Base-by-base conservation (phyloP, 176 grass and related monocot species). In the Aegilops bicornis region DNA sequence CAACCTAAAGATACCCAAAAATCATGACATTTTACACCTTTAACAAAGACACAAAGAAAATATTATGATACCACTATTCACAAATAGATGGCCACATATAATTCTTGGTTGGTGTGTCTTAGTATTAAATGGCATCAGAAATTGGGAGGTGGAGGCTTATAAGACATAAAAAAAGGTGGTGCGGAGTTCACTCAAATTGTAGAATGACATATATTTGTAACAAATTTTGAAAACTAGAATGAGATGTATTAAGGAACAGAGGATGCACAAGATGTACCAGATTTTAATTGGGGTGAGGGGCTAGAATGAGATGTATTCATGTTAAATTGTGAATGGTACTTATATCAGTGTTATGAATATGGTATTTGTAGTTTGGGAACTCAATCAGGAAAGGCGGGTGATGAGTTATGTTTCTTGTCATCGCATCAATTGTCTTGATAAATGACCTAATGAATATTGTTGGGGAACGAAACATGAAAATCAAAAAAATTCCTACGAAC, bases 331-430 rank as follows among this genome's bases (percentile, higher is more conserved):
- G 27, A 17, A 73, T 5, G 78, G 27, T 60, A 90, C 86, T 96
- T 91, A 96, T 90, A 94, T 96, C 92, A 45, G 79, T 92, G 70
- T 98, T 98, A 84, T 92, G 90, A 52, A 96, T 94, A 16, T 0
- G 16, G 2, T 54, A 54, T 54, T 19, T 6, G 86, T 87, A 98
- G 50, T 91, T 96, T 9, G 92, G 90, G 42, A 94, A 96, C 86
- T 98, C 88, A 67, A 89, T 89, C 16, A 84, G 83, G 76, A 22
- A 54, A 79, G 50, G 68, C 10, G 39, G 37, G 19, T 19, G 50
- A 7, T 54, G 2, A 19, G 16, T 54, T 54, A 0, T 2, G 1
- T 54, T 54, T 54, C 6, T 68, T 76, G 91, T 89, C 66, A 89
- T 94, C 2, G 63, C 75, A 50, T 81, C 85, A 73, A 94, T 76